Evolutionary conservation across 2,329 filamentous ascomycete species (phyloP).

Genomic region (Penicillium palitans): DNA sequence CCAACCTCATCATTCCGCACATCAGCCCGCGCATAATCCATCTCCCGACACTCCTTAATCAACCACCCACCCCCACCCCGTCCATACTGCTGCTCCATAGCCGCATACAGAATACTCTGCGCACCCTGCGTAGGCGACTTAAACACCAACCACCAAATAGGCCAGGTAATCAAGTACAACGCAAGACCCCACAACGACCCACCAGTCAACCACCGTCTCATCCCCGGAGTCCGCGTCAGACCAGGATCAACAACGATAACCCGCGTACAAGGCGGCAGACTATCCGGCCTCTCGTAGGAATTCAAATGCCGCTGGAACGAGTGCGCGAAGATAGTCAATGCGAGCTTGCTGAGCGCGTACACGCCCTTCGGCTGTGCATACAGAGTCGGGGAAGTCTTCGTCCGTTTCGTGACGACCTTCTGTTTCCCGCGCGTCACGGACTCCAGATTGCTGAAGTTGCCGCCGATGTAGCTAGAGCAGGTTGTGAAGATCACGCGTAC

Average conservation of each 20-base stretch:
- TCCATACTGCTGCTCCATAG: conserved; percentile 74
- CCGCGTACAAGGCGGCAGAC: conserved; percentile 75
- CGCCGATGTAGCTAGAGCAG: conserved; percentile 83
- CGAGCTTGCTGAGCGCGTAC: conserved; percentile 68
- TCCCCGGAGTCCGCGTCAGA: conserved; percentile 79
- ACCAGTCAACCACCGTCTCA: conserved; percentile 79
- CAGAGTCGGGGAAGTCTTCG: background rate
- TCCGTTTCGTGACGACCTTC: background rate
- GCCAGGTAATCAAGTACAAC: conserved; percentile 74
- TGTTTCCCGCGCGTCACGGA: conserved; percentile 20
- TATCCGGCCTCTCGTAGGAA: conserved; percentile 78
- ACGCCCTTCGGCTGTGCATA: conserved; percentile 35
- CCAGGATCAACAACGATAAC: conserved; percentile 89
- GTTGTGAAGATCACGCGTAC: conserved; percentile 84
- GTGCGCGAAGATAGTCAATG: conserved; percentile 83
- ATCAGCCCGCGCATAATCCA: conserved; percentile 70
- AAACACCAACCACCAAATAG: conserved; percentile 80
- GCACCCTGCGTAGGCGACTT: conserved; percentile 83
- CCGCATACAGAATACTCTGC: conserved; percentile 80
- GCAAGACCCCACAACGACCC: conserved; percentile 79
- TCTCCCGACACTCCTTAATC: conserved; percentile 84
- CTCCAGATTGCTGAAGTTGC: conserved; percentile 58
- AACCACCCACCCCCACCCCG: conserved; percentile 67
- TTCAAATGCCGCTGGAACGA: conserved; percentile 92
- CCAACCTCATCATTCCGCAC: conserved; percentile 75